These are phyloP conservation scores for Neoascochyta sp. DNA, from an alignment of 2,329 filamentous ascomycete species.

Conservation along the genomic window DNA sequence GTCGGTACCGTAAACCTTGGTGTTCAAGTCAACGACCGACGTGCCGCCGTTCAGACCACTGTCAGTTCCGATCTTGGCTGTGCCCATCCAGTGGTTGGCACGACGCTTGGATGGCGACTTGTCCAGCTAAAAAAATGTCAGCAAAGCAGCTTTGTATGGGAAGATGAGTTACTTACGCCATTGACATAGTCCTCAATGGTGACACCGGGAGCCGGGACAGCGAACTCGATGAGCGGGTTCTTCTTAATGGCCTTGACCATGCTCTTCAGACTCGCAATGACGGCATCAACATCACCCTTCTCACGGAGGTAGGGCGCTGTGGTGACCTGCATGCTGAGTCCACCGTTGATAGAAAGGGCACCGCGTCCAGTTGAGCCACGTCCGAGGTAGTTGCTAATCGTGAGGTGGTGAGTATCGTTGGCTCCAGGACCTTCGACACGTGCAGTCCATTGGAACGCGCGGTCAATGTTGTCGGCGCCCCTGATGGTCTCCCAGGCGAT, in stretches of 20 bases:
- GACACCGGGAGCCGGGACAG: slow-evolving; percentile 49
- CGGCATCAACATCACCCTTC: slow-evolving; percentile 58
- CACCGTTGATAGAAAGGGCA: slow-evolving; percentile 57
- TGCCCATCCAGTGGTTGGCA: slow-evolving; percentile 52
- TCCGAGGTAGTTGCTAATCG: slow-evolving; percentile 57
- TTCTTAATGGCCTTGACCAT: slow-evolving; percentile 53
- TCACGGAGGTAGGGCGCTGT: slow-evolving; percentile 58
- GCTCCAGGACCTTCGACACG: slow-evolving; percentile 56
- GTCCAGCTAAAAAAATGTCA: slow-evolving; percentile 21
- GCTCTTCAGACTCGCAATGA: slow-evolving; percentile 62
- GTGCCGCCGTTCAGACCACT: slow-evolving; percentile 43
- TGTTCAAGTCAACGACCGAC: slow-evolving; percentile 50
- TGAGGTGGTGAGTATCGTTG: slow-evolving; percentile 39
- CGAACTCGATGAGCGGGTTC: slow-evolving; percentile 55
- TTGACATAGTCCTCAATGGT: slow-evolving; percentile 57
- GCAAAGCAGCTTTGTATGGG: slow-evolving; percentile 3
- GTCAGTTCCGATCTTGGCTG: slow-evolving; percentile 52
- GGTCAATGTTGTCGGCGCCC: slow-evolving; percentile 56
- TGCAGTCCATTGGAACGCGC: slow-evolving; percentile 64
- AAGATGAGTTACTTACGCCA: slow-evolving; percentile 15
- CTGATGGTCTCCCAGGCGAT: slow-evolving; percentile 60
- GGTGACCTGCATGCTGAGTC: slow-evolving; percentile 57
- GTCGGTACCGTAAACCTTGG: slow-evolving; percentile 47
- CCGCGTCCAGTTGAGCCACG: slow-evolving; percentile 61
- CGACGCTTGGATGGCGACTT: slow-evolving; percentile 39